phyloP scores from a whole-genome alignment of 108 stramenopile genomes.

The Craspedostauros australis region DNA sequence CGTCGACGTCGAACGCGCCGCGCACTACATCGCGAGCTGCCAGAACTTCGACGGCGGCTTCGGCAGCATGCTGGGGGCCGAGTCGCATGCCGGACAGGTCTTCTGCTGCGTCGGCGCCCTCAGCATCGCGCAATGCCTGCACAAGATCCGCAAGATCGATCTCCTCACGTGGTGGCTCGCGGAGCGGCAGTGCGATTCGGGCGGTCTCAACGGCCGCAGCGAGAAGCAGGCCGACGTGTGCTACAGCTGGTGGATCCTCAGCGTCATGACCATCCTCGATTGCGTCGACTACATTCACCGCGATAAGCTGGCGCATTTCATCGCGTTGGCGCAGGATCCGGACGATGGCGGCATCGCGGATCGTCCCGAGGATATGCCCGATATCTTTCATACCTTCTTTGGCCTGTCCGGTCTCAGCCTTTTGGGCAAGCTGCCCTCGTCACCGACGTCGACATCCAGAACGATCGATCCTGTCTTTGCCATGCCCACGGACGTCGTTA shows the following conservation, averaged over 20 bases:
- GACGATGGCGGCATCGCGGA: conserved; percentile 98
- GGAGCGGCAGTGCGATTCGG: conserved; percentile 98
- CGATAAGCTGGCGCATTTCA: conserved; percentile 77
- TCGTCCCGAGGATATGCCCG: conserved; percentile 91
- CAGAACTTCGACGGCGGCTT: conserved; percentile 98
- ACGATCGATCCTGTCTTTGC: conserved; percentile 86
- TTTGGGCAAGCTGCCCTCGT: conserved; percentile 57
- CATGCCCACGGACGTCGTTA: conserved; percentile 71
- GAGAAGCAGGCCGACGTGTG: conserved; percentile 99
- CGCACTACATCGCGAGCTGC: conserved; percentile 72
- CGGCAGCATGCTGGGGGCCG: conserved; percentile 91
- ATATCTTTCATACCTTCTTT: conserved; percentile 99
- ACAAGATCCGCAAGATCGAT: conserved; percentile 52
- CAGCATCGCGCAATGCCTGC: conserved; percentile 83
- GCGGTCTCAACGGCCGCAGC: conserved; percentile 93
- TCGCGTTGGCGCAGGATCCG: conserved; percentile 94
- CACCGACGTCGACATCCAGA: conserved; percentile 42
- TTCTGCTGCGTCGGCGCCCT: conserved; percentile 97
- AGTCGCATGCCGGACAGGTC: conserved; percentile 96
- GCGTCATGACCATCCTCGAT: conserved; percentile 86
- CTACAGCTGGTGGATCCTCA: conserved; percentile 99
- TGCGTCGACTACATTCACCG: conserved; percentile 87
- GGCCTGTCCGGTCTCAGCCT: conserved; percentile 90
- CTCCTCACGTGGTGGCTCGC: conserved; percentile 98
- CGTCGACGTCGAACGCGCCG: conserved; percentile 65